phyloP scores from a whole-genome alignment of 1,284 basidiomycete species.

The Rhodotorula sp. region DNA sequence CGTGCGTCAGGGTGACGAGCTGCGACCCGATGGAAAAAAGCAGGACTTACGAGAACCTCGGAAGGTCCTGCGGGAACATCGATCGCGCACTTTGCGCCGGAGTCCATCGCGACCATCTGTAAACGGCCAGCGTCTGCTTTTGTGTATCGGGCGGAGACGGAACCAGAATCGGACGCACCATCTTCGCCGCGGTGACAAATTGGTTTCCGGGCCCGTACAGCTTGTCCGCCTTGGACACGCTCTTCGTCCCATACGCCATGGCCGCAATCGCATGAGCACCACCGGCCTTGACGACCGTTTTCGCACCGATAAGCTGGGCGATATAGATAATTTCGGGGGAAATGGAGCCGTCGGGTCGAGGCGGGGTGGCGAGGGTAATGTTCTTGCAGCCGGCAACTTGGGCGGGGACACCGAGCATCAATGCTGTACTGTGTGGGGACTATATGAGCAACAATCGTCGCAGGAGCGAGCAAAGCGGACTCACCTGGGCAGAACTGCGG shows the following conservation, averaged over 20 bases:
- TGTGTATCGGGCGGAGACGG: neutral
- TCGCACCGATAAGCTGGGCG: slow-evolving; percentile 80
- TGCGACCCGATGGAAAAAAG: neutral
- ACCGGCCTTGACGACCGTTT: slow-evolving; percentile 85
- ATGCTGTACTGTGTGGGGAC: slow-evolving; percentile 62
- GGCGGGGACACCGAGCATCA: slow-evolving; percentile 97
- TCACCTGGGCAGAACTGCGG: slow-evolving; percentile 83
- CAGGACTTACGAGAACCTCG: slow-evolving; percentile 80
- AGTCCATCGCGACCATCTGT: slow-evolving; percentile 62
- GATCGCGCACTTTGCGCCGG: slow-evolving; percentile 92
- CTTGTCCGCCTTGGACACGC: slow-evolving; percentile 98
- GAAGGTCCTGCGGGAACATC: slow-evolving; percentile 99
- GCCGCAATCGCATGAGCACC: slow-evolving; percentile 98
- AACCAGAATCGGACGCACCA: slow-evolving; percentile 54
- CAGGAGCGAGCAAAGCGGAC: neutral
- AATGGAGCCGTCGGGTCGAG: slow-evolving; percentile 81
- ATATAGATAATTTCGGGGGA: slow-evolving; percentile 95
- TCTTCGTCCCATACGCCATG: slow-evolving; percentile 91
- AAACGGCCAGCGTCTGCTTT: neutral
- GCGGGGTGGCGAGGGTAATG: slow-evolving; percentile 92
- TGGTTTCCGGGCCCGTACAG: slow-evolving; percentile 99
- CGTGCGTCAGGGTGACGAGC: neutral
- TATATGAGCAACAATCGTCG: neutral
- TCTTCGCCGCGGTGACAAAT: slow-evolving; percentile 99
- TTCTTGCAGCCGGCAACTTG: slow-evolving; percentile 94